Evolutionary conservation across 495 filamentous ascomycete genomes (phyloP), one percentile per base, ranked within the genome.

Genomic region (Daldinia decipiens): DNA sequence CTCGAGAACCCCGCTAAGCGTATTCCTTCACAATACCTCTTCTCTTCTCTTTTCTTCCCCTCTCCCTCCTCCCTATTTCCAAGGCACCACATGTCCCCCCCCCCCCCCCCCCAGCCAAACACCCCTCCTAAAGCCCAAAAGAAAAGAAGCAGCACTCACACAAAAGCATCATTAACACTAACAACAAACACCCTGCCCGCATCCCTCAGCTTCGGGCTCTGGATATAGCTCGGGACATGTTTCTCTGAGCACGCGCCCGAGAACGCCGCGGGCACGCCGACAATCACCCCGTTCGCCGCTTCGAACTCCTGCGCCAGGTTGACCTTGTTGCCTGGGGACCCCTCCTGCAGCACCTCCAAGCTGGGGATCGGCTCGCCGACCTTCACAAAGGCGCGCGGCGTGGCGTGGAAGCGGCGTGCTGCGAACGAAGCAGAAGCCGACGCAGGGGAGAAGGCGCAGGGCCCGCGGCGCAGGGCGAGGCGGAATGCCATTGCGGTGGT

Each of bases 101-200:
- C 21, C 21, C 21, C 21, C 21, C 21, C 21, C 21, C 21, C 21
- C n/a, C n/a, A n/a, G n/a, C n/a, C n/a, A n/a, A n/a, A n/a, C n/a
- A n/a, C 21, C 21, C 21, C 21, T 2, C 21, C 2, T 24, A 24
- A 24, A 24, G 1, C 21, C 21, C 21, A 24, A 24, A 24, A 21
- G 63, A 17, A 50, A 11, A 55, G 53, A 54, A 59, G 45, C 21
- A 47, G 17, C 17, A 81, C 91, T 82, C 87, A 96, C 89, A 98
- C 95, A 80, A 98, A 98, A 29, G 94, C 88, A 78, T 99, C 95
- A 81, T 99, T 99, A 78, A 98, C 93, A 26, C 89, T 86, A 56
- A 99, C 89, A 27, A 98, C 93, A 68, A 95, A 96, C 43, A 95
- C 91, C 53, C 87, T 76, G 55, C 95, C 93, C 12, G 90, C 93